A percentile compares a stretch with the other conserved stretches of the same genome.
Conservation (phyloP, 805 yeast species). For the Blastobotrys terrestris region DNA sequence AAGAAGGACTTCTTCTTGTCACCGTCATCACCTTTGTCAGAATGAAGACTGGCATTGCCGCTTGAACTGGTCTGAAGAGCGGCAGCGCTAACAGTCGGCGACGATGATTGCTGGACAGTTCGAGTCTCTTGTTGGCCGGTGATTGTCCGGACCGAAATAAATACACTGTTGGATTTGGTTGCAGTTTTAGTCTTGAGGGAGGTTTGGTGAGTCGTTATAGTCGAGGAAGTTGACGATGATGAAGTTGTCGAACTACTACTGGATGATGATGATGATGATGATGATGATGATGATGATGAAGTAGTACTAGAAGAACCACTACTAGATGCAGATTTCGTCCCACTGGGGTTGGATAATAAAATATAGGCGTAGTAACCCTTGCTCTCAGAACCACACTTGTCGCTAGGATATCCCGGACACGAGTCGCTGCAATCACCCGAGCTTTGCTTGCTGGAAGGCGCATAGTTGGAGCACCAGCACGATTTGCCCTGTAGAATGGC, state of each 20-base stretch:
- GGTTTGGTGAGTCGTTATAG: background rate
- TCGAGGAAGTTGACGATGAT: slow-evolving; percentile 18
- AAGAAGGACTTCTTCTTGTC: slow-evolving; percentile 44
- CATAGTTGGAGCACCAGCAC: slow-evolving; percentile 58
- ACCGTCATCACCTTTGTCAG: background rate
- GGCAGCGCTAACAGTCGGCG: slow-evolving; percentile 12
- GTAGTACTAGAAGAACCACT: slow-evolving; percentile 10
- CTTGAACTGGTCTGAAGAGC: background rate
- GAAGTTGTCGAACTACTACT: slow-evolving; percentile 16
- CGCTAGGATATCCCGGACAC: slow-evolving; percentile 43
- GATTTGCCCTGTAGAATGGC: slow-evolving; percentile 46
- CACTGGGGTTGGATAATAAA: slow-evolving; percentile 32
- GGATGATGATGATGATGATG: slow-evolving; percentile 16
- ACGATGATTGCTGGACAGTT: slow-evolving; percentile 15
- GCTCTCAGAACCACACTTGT: slow-evolving; percentile 38
- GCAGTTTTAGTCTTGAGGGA: background rate
- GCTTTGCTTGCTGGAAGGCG: slow-evolving; percentile 40
- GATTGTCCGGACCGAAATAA: slow-evolving; percentile 25
- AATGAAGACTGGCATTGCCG: slow-evolving; percentile 3
- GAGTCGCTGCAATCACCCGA: slow-evolving; percentile 30
- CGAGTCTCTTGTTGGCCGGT: slow-evolving; percentile 21
- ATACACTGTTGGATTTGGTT: slow-evolving; percentile 14
- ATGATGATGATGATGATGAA: slow-evolving; percentile 15
- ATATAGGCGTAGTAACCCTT: slow-evolving; percentile 51
- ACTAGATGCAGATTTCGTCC: slow-evolving; percentile 23